A percentile compares a stretch with the other conserved stretches of the same genome.
These are phyloP conservation scores for Arabidopsis thaliana DNA, from an alignment of 345 rosid genomes.

Conservation along the genomic window TAIR10.1 NC_003070.9:1168001-1168500, in stretches of 20 bases:
- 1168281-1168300: conserved; percentile 37
- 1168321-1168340: conserved; percentile 85
- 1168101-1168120: conserved; percentile 58
- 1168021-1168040: conserved; percentile 37
- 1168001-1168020: conserved; percentile 51
- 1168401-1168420: conserved; percentile 55
- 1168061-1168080: conserved; percentile 59
- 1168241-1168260: conserved; percentile 86
- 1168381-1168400: conserved; percentile 57
- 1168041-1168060: conserved; percentile 39
- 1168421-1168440: conserved; percentile 77
- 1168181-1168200: conserved; percentile 82
- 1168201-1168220: conserved; percentile 87
- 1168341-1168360: conserved; percentile 75
- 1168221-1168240: conserved; percentile 83
- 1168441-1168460: conserved; percentile 91
- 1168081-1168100: conserved; percentile 50
- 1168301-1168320: conserved; percentile 69
- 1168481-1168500: conserved; percentile 78
- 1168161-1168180: conserved; percentile 86
- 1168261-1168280: conserved; percentile 50
- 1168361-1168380: conserved; percentile 50
- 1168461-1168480: conserved; percentile 85
- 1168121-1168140: conserved; percentile 92
- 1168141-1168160: conserved; percentile 94